Conservation (phyloP, 495 filamentous ascomycete genomes). For the Trichoderma gamsii region DNA sequence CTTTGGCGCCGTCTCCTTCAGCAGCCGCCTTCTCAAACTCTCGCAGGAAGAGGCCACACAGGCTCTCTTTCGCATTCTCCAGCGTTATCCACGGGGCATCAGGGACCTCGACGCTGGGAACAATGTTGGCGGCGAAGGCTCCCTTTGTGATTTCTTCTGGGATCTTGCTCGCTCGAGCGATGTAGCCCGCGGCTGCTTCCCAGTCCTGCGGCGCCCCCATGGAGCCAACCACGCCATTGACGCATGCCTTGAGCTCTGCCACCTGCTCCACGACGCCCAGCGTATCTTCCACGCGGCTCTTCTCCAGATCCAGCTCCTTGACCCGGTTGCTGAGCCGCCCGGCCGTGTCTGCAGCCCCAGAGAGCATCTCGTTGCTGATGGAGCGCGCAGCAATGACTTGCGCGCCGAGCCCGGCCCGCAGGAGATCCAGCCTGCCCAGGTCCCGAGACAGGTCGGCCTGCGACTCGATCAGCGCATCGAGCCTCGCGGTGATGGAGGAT, state of each 20-base stretch:
- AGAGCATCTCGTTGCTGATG: constrained; percentile 84
- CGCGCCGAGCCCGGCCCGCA: constrained; percentile 80
- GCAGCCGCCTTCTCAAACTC: constrained; percentile 92
- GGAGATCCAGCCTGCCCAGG: constrained; percentile 78
- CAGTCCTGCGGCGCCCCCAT: constrained; percentile 99
- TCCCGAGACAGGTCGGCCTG: constrained; percentile 81
- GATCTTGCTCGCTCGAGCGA: constrained; percentile 73
- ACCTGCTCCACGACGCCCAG: constrained; percentile 93
- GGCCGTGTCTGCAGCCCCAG: constrained; percentile 78
- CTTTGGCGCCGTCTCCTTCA: constrained; percentile 74
- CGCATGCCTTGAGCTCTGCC: constrained; percentile 89
- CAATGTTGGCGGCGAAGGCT: constrained; percentile 85
- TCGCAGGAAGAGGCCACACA: constrained; percentile 82
- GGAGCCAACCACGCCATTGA: constrained; percentile 87
- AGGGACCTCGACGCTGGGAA: constrained; percentile 91
- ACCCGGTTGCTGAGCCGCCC: constrained; percentile 79
- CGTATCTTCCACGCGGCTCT: constrained; percentile 81
- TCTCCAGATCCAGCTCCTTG: constrained; percentile 79
- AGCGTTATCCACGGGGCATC: constrained; percentile 85
- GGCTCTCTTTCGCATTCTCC: constrained; percentile 74
- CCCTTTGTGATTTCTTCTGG: constrained; percentile 72
- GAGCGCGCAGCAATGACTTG: constrained; percentile 78
- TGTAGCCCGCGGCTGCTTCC: constrained; percentile 90
- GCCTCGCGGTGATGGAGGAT: constrained; percentile 60
- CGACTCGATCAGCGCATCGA: constrained; percentile 68